phyloP scores from a whole-genome alignment of 1,284 basidiomycete genomes.

The Apiotrichum siamense region DNA sequence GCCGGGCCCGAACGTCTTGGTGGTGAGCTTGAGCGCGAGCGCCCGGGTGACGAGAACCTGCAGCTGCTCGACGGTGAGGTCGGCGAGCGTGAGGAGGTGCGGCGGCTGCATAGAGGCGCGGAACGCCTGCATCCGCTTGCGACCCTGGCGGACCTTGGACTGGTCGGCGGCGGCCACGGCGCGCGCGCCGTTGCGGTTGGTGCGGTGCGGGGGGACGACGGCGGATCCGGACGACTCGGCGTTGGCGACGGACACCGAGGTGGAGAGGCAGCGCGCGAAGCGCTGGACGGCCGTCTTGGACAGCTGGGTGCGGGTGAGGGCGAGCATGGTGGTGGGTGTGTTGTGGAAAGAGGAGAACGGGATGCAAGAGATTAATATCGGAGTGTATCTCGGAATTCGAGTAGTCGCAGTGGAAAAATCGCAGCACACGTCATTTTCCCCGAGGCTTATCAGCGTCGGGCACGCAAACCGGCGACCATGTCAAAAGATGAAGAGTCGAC shows the following conservation, averaged over 20 bases:
- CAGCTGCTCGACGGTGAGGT: conserved; percentile 38
- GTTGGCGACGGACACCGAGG: background rate
- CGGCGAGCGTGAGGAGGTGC: conserved; percentile 43
- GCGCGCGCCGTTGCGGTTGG: background rate
- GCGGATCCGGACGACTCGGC: background rate
- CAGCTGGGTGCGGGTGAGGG: background rate
- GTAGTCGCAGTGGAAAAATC: too few species aligned
- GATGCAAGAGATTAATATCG: background rate
- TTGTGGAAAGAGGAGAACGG: background rate
- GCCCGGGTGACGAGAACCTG: conserved; percentile 29
- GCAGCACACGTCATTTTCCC: too few species aligned
- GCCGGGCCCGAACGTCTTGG: conserved; percentile 20
- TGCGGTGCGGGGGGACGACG: background rate
- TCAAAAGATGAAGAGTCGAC: too few species aligned
- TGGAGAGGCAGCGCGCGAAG: background rate
- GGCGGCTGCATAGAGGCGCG: conserved; percentile 17
- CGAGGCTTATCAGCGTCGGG: too few species aligned
- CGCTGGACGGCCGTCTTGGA: background rate
- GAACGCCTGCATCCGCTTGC: background rate
- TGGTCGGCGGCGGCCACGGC: background rate
- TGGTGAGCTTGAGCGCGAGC: conserved; percentile 33
- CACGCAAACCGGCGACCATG: too few species aligned
- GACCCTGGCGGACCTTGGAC: background rate
- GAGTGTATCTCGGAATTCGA: too few species aligned
- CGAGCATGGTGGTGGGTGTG: conserved; percentile 3